Base-by-base conservation (phyloP, 768 basidiomycete genomes). In the Calocybe gangraenosa region DNA sequence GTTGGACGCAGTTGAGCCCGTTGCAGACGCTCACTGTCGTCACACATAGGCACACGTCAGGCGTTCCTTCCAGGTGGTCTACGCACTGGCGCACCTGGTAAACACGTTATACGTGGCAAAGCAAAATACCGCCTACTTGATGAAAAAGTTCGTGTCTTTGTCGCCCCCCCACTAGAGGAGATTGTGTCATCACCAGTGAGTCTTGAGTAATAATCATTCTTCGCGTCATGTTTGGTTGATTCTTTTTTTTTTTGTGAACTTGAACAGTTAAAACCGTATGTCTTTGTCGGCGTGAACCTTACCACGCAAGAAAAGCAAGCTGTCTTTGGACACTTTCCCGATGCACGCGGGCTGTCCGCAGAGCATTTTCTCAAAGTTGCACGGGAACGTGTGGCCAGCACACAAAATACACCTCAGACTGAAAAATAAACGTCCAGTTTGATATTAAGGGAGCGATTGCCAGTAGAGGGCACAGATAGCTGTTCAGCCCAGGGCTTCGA, bases 61-160 rank as follows among this genome's bases (percentile, higher is more conserved):
- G 85, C 92, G 0, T 75, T 70, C 47, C 79, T 92, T 21, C 89
- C 90, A 7, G 89, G 90, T 50, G 87, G 88, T 18, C 83, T 78
- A 59, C 80, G 92, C 36, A 94, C 91, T 0, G 92, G 91, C 48
- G 87, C 92, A 19, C 91, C 91, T 15, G 90, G 92, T 62, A 80
- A 84, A 61, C 88, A 92, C 64, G 82, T 91, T 40, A 67, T 89
- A 15, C 63, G 75, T 33, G 88, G 90, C 33, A 81, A 82, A 57
- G 74, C 84, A 33, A 89, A 92, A 61, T 93, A 92, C 64, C 73
- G 84, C 44, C 69, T 96, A 13, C 54, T 90, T 44, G 88, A 95
- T 58, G 82, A 85, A 61, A 74, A 85, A 69, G 89, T 96, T 39
- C 75, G 91, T 56, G 78, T 89, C 40, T 92, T 84, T 51, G 81